Evolutionary conservation across 345 rosid genomes (phyloP).

Genomic region (Arabidopsis suecica): DNA sequence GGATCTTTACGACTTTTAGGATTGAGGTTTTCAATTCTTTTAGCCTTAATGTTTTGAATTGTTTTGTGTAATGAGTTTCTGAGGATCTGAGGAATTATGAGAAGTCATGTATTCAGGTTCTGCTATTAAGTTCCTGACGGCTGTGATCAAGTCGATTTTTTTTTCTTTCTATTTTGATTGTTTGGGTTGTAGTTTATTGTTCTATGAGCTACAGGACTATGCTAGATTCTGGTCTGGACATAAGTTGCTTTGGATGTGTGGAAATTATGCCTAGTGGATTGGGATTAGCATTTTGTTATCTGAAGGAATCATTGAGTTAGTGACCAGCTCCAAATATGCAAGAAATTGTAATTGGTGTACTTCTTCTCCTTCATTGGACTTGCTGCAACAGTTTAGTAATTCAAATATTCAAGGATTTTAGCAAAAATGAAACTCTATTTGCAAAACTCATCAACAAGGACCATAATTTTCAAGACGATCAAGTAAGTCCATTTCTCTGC

Average conservation of each 20-base stretch:
- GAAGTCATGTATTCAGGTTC: not conserved
- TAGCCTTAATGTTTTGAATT: constrained; percentile 29
- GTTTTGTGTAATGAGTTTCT: constrained; percentile 33
- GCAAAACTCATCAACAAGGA: constrained; percentile 80
- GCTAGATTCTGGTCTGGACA: not conserved
- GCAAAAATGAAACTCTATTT: constrained; percentile 93
- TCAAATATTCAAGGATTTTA: constrained; percentile 45
- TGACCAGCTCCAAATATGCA: not conserved
- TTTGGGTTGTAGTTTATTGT: not conserved
- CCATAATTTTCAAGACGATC: constrained; percentile 90
- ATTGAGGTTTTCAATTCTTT: not conserved
- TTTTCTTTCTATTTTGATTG: constrained; percentile 25
- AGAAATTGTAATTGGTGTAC: too few relatives aligned
- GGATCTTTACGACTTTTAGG: not conserved
- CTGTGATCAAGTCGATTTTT: constrained; percentile 12
- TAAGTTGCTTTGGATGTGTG: not conserved
- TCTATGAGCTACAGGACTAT: not conserved
- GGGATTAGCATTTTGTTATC: not conserved
- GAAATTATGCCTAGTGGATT: not conserved
- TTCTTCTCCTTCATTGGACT: too few relatives aligned
- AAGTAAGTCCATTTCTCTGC: constrained; percentile 58
- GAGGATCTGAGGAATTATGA: constrained; percentile 11
- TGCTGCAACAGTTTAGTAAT: too few relatives aligned
- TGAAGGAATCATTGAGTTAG: not conserved
- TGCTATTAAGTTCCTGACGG: constrained; percentile 24